Conservation (phyloP, 2,329 filamentous ascomycete species). For the Aotearoamyces nothofagi region DNA sequence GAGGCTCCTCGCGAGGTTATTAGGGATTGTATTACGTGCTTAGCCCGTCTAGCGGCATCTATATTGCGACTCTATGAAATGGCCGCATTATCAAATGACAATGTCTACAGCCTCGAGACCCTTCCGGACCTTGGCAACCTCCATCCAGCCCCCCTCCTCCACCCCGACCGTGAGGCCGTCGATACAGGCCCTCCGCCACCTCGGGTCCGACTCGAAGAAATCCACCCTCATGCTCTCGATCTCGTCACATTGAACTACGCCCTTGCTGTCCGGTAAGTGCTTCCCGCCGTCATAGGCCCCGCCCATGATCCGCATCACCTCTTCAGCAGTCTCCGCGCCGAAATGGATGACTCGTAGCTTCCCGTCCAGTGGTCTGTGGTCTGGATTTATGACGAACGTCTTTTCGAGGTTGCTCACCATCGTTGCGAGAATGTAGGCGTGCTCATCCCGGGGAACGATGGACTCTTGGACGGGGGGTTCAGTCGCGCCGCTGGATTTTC, state of each 20-base stretch:
- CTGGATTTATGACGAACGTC: constrained; percentile 68
- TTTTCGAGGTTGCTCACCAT: constrained; percentile 71
- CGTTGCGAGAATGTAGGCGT: constrained; percentile 65
- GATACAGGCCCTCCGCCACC: constrained; percentile 78
- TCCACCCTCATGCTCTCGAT: constrained; percentile 53
- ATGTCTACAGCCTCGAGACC: constrained; percentile 13
- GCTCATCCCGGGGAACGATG: constrained; percentile 27
- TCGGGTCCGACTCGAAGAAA: constrained; percentile 54
- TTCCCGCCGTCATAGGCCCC: constrained; percentile 40
- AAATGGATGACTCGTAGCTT: constrained; percentile 62
- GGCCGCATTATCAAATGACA: too few relatives aligned
- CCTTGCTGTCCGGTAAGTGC: constrained; percentile 29
- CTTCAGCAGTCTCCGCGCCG: constrained; percentile 45
- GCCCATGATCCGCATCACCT: constrained; percentile 65
- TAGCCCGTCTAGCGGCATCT: too few relatives aligned
- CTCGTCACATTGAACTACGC: constrained; percentile 54
- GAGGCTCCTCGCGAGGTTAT: too few relatives aligned
- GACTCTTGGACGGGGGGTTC: constrained; percentile 12
- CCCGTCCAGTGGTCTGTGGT: constrained; percentile 53
- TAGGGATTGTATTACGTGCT: too few relatives aligned
- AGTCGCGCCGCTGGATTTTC: constrained; percentile 10
- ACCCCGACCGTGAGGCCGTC: constrained; percentile 77
- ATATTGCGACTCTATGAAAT: too few relatives aligned
- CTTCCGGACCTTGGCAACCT: constrained; percentile 35
- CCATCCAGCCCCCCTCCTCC: constrained; percentile 55